phyloP scores from a whole-genome alignment of 2,329 filamentous ascomycete genomes.

The Hymenoscyphus scutula region DNA sequence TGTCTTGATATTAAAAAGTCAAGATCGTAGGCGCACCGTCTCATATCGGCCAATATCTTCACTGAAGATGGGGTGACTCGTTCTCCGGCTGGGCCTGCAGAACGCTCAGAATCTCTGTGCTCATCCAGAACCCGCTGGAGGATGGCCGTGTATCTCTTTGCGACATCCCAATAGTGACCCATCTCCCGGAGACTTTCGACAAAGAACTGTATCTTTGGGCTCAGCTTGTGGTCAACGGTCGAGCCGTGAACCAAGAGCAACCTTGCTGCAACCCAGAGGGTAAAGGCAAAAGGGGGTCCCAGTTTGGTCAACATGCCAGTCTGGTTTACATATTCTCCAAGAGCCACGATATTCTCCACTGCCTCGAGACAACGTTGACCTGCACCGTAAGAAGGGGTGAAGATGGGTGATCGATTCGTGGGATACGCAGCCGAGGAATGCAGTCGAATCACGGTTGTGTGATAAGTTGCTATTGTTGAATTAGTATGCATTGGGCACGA shows the following conservation, averaged over 20 bases:
- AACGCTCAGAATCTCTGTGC: slow-evolving; percentile 72
- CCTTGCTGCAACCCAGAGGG: slow-evolving; percentile 86
- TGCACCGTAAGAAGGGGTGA: slow-evolving; percentile 83
- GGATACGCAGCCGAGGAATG: slow-evolving; percentile 93
- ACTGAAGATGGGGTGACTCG: slow-evolving; percentile 78
- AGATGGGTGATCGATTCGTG: slow-evolving; percentile 82
- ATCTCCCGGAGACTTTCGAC: slow-evolving; percentile 79
- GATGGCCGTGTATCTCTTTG: slow-evolving; percentile 75
- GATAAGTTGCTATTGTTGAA: slow-evolving; percentile 62
- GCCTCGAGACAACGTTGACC: slow-evolving; percentile 79
- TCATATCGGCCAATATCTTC: slow-evolving; percentile 87
- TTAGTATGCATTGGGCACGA: slow-evolving; percentile 13
- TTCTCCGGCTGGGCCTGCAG: slow-evolving; percentile 58
- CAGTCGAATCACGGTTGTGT: slow-evolving; percentile 84
- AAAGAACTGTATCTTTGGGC: slow-evolving; percentile 75
- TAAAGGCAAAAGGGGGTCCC: slow-evolving; percentile 88
- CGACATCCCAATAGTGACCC: slow-evolving; percentile 82
- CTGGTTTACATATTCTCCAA: slow-evolving; percentile 75
- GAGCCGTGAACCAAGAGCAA: slow-evolving; percentile 86
- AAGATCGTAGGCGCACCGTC: slow-evolving; percentile 83
- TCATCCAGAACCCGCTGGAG: slow-evolving; percentile 83
- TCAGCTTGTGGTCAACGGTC: slow-evolving; percentile 80
- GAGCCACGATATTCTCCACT: slow-evolving; percentile 75
- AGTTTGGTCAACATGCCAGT: slow-evolving; percentile 75
- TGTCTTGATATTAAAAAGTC: slow-evolving; percentile 87